Percentiles rank a stretch among this genome's conserved stretches.
These are phyloP conservation scores for Oryza australiensis DNA, from an alignment of 176 grass and related monocot species.

Conservation along the genomic window DNA sequence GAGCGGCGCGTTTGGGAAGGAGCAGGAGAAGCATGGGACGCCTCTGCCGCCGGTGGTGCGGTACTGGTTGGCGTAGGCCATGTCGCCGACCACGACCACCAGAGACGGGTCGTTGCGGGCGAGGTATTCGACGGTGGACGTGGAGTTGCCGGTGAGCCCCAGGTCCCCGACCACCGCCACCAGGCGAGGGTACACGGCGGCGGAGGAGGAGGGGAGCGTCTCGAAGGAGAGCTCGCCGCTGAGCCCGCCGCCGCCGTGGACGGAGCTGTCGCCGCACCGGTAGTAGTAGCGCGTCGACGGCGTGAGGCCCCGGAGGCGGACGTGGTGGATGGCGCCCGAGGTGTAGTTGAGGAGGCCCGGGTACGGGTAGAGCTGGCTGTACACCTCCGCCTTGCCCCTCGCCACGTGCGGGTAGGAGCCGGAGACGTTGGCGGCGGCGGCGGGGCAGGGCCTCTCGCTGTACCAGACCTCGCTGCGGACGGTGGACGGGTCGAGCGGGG, in stretches of 20 bases:
- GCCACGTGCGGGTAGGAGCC: slow-evolving; percentile 44
- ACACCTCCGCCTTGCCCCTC: slow-evolving; percentile 62
- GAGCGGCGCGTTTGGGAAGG: slow-evolving; percentile 73
- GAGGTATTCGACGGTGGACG: slow-evolving; percentile 77
- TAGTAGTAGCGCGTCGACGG: slow-evolving; percentile 74
- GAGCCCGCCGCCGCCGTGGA: slow-evolving; percentile 23
- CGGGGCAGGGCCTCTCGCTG: slow-evolving; percentile 14
- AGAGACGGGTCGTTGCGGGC: slow-evolving; percentile 64
- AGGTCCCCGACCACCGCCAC: slow-evolving; percentile 82
- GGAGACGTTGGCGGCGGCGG: background rate
- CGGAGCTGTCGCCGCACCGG: slow-evolving; percentile 71
- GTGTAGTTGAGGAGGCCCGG: slow-evolving; percentile 85
- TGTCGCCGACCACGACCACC: slow-evolving; percentile 79
- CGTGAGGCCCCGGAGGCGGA: slow-evolving; percentile 54
- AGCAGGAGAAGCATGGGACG: slow-evolving; percentile 77
- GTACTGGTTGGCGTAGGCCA: slow-evolving; percentile 86
- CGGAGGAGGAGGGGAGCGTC: slow-evolving; percentile 50
- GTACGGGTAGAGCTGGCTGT: slow-evolving; percentile 93
- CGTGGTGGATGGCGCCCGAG: slow-evolving; percentile 79
- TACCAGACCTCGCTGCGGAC: slow-evolving; percentile 75
- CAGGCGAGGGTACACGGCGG: slow-evolving; percentile 49
- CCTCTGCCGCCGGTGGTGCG: slow-evolving; percentile 76
- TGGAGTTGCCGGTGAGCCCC: slow-evolving; percentile 89
- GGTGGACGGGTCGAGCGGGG: slow-evolving; percentile 60
- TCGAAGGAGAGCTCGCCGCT: slow-evolving; percentile 67